These are phyloP conservation scores for Debaryomyces singareniensis DNA, from an alignment of 1,139 yeast species.

Conservation along the genomic window DNA sequence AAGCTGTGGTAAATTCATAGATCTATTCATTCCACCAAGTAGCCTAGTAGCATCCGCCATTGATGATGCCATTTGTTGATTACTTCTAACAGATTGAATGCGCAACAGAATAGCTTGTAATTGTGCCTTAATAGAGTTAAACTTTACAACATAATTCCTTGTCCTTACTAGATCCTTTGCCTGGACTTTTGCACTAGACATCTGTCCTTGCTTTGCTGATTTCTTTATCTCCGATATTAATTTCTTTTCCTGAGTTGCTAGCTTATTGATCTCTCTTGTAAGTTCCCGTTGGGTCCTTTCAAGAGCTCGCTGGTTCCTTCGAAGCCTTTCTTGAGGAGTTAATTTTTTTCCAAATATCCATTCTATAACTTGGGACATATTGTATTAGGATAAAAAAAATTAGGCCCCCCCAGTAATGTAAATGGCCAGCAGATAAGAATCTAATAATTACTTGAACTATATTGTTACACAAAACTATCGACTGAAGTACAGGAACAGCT, in stretches of 20 bases:
- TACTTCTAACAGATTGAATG: constrained; percentile 83
- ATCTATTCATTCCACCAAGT: constrained; percentile 78
- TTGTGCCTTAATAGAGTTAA: constrained; percentile 91
- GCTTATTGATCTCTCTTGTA: constrained; percentile 76
- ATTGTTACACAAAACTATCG: too few species aligned
- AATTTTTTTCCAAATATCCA: constrained; percentile 94
- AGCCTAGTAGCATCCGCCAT: constrained; percentile 94
- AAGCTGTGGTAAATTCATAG: constrained; percentile 86
- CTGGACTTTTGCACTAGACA: constrained; percentile 85
- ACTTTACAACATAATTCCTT: constrained; percentile 73
- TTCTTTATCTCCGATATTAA: constrained; percentile 79
- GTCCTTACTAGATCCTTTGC: constrained; percentile 94
- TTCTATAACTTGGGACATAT: constrained; percentile 58
- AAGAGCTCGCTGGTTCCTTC: constrained; percentile 91
- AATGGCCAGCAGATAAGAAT: too few species aligned
- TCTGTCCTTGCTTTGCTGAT: constrained; percentile 85
- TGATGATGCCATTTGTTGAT: constrained; percentile 91
- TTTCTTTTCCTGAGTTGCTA: constrained; percentile 89
- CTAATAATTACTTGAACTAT: too few species aligned
- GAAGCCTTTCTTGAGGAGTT: constrained; percentile 90
- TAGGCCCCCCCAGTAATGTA: too few species aligned
- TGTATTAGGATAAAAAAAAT: too few species aligned
- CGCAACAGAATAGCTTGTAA: constrained; percentile 89
- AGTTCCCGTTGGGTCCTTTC: constrained; percentile 93
- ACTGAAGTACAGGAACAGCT: too few species aligned